Evolutionary conservation across 2,329 filamentous ascomycete species (phyloP), one percentile per base, ranked within the genome.

Genomic region (Aspergillus ochraceus): DNA sequence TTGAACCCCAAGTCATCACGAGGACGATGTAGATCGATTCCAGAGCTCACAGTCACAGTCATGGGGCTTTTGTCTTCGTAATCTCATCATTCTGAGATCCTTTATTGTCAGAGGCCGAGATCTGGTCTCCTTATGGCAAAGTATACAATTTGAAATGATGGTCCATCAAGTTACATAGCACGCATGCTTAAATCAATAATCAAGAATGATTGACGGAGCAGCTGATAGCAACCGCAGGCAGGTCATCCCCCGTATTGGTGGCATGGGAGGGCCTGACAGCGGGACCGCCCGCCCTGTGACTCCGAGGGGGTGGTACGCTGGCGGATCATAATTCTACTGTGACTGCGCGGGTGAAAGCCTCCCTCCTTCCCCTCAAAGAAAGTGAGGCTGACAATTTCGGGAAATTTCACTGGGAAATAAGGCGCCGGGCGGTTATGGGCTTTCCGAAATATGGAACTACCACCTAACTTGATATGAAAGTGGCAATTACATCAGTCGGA

Each of bases 231-330:
- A 36, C 11, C 3, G 32, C 32, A 36, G 32, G 24, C 6, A 32
- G 30, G 36, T 42, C 36, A 42, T n/a, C 12, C 36, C 17, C 14
- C 12, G 14, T 42, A 6, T 42, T 42, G 14, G 14, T 42, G 36
- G 17, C 14, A 36, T 6, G 36, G 17, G 36, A 42, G 17, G 17
- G 6, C 36, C 45, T 54, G 57, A 62, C 60, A 60, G 55, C 62
- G 62, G 62, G 57, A 59, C 49, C 54, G 52, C 57, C 62, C 60
- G 60, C 46, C 55, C 52, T 52, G 53, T 57, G 52, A 58, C 57
- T 42, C 61, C 60, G 49, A 52, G 50, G 49, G 39, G 24, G 29
- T 58, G 60, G 53, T 64, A 60, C 54, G 49, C 22, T 49, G 52
- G 52, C 54, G 55, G 60, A 54, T 60, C 61, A 55, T 58, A 55